These are phyloP conservation scores for Aspergillus vadensis DNA, from an alignment of 2,329 filamentous ascomycete genomes.

Conservation along the genomic window DNA sequence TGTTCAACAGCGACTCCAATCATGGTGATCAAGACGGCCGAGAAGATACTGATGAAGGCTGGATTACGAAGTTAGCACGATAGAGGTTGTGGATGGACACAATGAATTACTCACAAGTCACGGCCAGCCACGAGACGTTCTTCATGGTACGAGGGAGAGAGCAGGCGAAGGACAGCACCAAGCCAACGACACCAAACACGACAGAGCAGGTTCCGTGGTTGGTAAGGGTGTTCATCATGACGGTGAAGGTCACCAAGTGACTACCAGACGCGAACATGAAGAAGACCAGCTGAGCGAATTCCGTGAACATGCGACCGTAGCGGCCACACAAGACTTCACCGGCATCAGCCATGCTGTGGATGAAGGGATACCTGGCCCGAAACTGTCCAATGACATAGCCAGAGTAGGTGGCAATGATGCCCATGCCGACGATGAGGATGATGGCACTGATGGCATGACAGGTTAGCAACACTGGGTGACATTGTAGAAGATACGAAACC, in stretches of 20 bases:
- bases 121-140: slow-evolving; percentile 62
- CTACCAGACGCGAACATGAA: slow-evolving; percentile 69
- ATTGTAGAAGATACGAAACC: not conserved
- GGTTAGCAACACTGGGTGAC: not conserved
- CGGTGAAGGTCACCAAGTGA: slow-evolving; percentile 68
- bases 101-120: slow-evolving; percentile 49
- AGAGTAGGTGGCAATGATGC: slow-evolving; percentile 59
- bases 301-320: slow-evolving; percentile 64
- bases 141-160: slow-evolving; percentile 65
- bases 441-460: slow-evolving; percentile 42
- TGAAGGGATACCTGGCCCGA: slow-evolving; percentile 57
- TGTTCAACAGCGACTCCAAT: slow-evolving; percentile 61
- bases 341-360: slow-evolving; percentile 68
- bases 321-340: slow-evolving; percentile 63
- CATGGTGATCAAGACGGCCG: slow-evolving; percentile 69
- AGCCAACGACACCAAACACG: slow-evolving; percentile 60
- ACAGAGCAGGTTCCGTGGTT: slow-evolving; percentile 64
- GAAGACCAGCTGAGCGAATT: slow-evolving; percentile 63
- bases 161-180: slow-evolving; percentile 60
- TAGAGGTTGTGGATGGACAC: not conserved
- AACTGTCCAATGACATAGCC: slow-evolving; percentile 63
- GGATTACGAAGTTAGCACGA: not conserved
- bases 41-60: slow-evolving; percentile 65
- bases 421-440: slow-evolving; percentile 56
- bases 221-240: slow-evolving; percentile 67